Evolutionary conservation across 495 filamentous ascomycete genomes (phyloP), one percentile per base, ranked within the genome.

Genomic region (Podospora pseudoanserina): DNA sequence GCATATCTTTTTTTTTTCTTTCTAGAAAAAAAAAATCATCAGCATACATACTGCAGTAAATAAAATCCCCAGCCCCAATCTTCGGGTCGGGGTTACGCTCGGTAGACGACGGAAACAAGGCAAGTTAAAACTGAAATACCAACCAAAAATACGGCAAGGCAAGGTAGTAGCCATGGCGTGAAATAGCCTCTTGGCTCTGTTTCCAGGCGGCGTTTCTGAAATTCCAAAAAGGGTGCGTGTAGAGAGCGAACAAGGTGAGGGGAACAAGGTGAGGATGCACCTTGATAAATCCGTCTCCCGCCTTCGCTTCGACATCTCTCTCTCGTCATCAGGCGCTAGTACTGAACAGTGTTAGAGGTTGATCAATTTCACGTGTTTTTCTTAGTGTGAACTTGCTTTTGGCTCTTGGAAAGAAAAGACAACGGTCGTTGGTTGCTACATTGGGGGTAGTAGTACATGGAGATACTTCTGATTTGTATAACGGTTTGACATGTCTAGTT

Each of bases 361-460:
- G 15, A 49, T 49, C 39, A 9, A 16, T 49, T 16, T 11, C 9
- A 49, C 2, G 39, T 39, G 39, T 49, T 49, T 16, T 49, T 49
- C 1, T 23, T 23, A 23, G 23, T 23, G 23, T 23, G 23, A 23
- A 16, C 39, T 49, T 49, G 39, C 39, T 49, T 49, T 49, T 56
- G 26, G n/a, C 13, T 58, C 3, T 19, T 58, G 55, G 54, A 2
- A 58, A 7, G n/a, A 9, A 58, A 58, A 58, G 54, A 20, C 19
- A 56, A 58, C 55, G 55, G 55, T 58, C 55, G 55, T 58, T 26
- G 55, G 23, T 58, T 58, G 55, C 55, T 58, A 58, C 55, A 26
- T 58, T 19, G n/a, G n/a, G n/a, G 6, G 55, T 58, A 20, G 53
- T 7, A 56, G 23, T 23, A 0, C 54, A 11, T 39, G 34, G 34